phyloP scores from a whole-genome alignment of 768 basidiomycete species.

The Boletus rubescentipes region DNA sequence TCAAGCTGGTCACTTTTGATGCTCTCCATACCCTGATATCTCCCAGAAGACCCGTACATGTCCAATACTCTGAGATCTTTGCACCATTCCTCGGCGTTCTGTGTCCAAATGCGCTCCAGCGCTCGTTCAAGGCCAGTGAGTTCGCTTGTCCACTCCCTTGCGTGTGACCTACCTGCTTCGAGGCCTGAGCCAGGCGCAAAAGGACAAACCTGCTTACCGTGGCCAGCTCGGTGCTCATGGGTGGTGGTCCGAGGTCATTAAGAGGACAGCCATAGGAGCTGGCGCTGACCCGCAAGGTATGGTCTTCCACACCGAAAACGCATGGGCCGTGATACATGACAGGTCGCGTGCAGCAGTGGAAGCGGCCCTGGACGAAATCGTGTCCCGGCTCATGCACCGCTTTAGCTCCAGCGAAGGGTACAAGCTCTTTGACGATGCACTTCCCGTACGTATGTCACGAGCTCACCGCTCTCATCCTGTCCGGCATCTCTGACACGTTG shows the following conservation, averaged over 20 bases:
- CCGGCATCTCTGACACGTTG: conserved; percentile 6
- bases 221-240: conserved; percentile 43
- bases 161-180: conserved; percentile 5
- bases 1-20: conserved; percentile 77
- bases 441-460: conserved; percentile 41
- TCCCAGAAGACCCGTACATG: conserved; percentile 65
- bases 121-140: conserved; percentile 60
- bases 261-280: conserved; percentile 70
- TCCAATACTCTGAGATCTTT: conserved; percentile 62
- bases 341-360: conserved; percentile 48
- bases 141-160: neutral
- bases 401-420: conserved; percentile 77
- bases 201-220: conserved; percentile 56
- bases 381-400: conserved; percentile 56
- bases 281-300: conserved; percentile 61
- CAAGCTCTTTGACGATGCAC: conserved; percentile 52
- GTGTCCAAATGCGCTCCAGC: conserved; percentile 48
- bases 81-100: conserved; percentile 64
- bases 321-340: conserved; percentile 16
- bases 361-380: conserved; percentile 52
- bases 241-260: conserved; percentile 84
- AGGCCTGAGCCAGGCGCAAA: conserved; percentile 55
- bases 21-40: conserved; percentile 72
- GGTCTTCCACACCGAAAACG: conserved; percentile 24
- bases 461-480: neutral